Evolutionary conservation across 2,329 filamentous ascomycete species (phyloP), one percentile per base, ranked within the genome.

Genomic region (Cladosporium velox): DNA sequence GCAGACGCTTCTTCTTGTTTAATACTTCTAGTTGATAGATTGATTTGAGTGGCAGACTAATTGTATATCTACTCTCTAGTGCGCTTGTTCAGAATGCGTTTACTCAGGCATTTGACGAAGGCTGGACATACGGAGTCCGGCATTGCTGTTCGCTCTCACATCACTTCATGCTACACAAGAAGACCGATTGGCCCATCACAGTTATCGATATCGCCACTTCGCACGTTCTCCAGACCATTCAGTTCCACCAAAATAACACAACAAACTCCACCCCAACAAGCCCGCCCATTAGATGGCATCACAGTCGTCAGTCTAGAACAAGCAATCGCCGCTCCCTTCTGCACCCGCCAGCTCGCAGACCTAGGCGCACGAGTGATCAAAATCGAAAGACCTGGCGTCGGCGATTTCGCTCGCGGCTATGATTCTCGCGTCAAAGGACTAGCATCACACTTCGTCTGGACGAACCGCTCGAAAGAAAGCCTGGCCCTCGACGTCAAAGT

Each of bases 281-380:
- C 32, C n/a, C 64, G 51, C 10, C 78, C 79, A 2, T 73, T 81
- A 2, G 75, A 80, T 32, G 83, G 82, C 12, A 77, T 85, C 63
- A 84, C 81, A 0, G 82, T 86, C 10, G 80, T 86, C 30, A 83
- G 83, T 52, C 76, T 86, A 0, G 84, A 86, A 65, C 84, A 86
- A 71, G 84, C 84, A 55, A 84, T 86, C 67, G 82, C 84, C 0
- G 84, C 83, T 0, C 84, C 84, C 0, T 85, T 85, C 66, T 85
- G 83, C 67, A 86, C 84, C 0, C 78, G 84, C 0, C 84, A 86
- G 59, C 77, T 85, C 3, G 83, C 84, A 26, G 84, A 86, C 67
- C 76, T 83, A 7, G 84, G 84, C 15, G 84, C 84, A 2, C 77
- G 84, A 4, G 83, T 86, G 24, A 86, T 86, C 72, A 86, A 86